Conservation (phyloP, 2,329 filamentous ascomycete genomes). For the Penicillium sumatraense region DNA sequence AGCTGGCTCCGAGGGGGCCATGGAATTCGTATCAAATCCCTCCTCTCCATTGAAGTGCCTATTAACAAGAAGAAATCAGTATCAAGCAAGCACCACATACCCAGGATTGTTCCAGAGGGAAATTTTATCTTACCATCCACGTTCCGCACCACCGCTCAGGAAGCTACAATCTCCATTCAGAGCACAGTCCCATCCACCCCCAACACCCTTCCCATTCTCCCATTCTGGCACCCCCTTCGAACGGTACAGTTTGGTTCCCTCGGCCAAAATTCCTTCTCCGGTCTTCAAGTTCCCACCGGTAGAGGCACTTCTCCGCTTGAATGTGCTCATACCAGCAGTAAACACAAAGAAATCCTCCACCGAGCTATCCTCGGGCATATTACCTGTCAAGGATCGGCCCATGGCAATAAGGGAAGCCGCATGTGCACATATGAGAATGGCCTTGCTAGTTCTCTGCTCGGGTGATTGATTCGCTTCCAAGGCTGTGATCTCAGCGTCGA, state of each 20-base stretch:
- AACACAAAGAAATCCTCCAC: constrained; percentile 83
- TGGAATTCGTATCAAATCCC: constrained; percentile 46
- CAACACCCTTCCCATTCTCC: constrained; percentile 65
- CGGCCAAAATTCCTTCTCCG: constrained; percentile 27
- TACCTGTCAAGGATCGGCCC: constrained; percentile 79
- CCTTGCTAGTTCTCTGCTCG: constrained; percentile 56
- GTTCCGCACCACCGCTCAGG: constrained; percentile 76
- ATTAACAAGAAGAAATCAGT: not conserved
- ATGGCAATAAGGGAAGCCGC: constrained; percentile 87
- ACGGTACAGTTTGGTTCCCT: constrained; percentile 35
- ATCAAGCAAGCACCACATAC: not conserved
- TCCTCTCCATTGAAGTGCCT: constrained; percentile 55
- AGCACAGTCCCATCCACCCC: constrained; percentile 79
- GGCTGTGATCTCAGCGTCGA: constrained; percentile 62
- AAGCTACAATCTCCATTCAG: constrained; percentile 85
- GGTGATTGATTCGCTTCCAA: constrained; percentile 54
- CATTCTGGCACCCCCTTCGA: constrained; percentile 49
- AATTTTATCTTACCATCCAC: constrained; percentile 77
- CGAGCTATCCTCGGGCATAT: constrained; percentile 71
- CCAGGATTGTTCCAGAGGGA: not conserved
- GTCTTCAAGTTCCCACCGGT: not conserved
- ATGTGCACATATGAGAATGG: constrained; percentile 83
- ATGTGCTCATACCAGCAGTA: constrained; percentile 80
- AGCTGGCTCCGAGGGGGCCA: constrained; percentile 30
- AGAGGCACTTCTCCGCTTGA: constrained; percentile 49